Percentiles rank a stretch among this genome's conserved stretches.
These are phyloP conservation scores for Taphrina communis DNA, from an alignment of 1,139 yeast species.

Conservation along the genomic window DNA sequence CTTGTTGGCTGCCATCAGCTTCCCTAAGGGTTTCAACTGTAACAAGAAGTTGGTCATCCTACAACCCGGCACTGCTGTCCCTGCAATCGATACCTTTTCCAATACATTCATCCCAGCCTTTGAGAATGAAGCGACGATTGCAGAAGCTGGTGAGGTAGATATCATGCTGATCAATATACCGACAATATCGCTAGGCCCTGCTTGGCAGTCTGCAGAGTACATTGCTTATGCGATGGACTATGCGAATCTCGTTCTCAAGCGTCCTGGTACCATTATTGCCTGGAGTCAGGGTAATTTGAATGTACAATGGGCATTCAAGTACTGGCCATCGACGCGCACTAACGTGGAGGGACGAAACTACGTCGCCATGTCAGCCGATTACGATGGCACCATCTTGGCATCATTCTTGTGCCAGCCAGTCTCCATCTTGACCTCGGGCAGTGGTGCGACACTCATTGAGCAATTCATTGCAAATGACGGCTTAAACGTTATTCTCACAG, in stretches of 20 bases:
- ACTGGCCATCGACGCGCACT: constrained; percentile 31
- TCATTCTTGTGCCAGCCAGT: constrained; percentile 26
- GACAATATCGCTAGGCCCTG: constrained; percentile 12
- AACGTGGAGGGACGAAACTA: constrained; percentile 20
- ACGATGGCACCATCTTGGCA: constrained; percentile 27
- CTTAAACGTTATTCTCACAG: neutral
- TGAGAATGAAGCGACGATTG: constrained; percentile 5
- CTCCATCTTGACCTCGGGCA: constrained; percentile 25
- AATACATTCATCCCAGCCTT: constrained; percentile 32
- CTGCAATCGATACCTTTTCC: constrained; percentile 18
- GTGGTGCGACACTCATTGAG: constrained; percentile 18
- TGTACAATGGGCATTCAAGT: constrained; percentile 36
- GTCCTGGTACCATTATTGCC: constrained; percentile 26
- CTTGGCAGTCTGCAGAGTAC: constrained; percentile 32
- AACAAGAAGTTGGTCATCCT: constrained; percentile 27
- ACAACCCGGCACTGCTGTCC: constrained; percentile 33
- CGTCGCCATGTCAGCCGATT: constrained; percentile 26
- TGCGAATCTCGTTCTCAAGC: constrained; percentile 21
- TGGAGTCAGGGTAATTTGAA: constrained; percentile 37
- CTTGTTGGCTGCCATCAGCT: constrained; percentile 20
- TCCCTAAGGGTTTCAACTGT: constrained; percentile 32
- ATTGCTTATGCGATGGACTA: constrained; percentile 37
- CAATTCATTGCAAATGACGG: constrained; percentile 20
- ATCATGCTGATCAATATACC: constrained; percentile 17
- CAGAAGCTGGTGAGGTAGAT: constrained; percentile 14